These are phyloP conservation scores for Hericium coralloides DNA, from an alignment of 768 basidiomycete species.

Conservation along the genomic window DNA sequence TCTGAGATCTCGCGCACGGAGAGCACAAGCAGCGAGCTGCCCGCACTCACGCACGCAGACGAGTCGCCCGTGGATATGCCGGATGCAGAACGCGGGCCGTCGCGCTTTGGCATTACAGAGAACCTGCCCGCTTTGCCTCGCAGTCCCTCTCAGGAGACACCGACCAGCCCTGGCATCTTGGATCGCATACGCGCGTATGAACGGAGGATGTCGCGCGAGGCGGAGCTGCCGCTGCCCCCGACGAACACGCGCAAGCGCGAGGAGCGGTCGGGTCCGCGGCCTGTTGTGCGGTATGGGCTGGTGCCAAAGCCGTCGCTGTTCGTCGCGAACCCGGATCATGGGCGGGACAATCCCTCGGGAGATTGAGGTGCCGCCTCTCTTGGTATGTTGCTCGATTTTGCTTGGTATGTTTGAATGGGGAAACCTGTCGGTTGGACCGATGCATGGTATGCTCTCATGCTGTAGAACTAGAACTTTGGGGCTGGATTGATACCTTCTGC, in stretches of 20 bases:
- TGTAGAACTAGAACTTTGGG: not conserved
- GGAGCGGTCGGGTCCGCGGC: conserved; percentile 21
- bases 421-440: not conserved
- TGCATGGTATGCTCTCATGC: not conserved
- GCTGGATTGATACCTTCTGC: too few relatives aligned
- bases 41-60: not conserved
- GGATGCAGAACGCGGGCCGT: not conserved
- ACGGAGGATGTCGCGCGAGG: conserved; percentile 43
- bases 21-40: not conserved
- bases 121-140: not conserved
- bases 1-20: not conserved
- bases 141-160: not conserved
- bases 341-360: conserved; percentile 2
- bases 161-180: conserved; percentile 28
- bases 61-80: not conserved
- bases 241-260: conserved; percentile 32
- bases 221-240: conserved; percentile 27
- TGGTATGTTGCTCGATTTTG: not conserved
- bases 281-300: conserved; percentile 53
- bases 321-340: conserved; percentile 61
- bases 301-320: conserved; percentile 55
- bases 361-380: conserved; percentile 15
- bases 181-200: conserved; percentile 52
- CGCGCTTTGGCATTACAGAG: not conserved
- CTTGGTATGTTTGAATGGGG: not conserved